Evolutionary conservation across 768 basidiomycete species (phyloP), one percentile per base, ranked within the genome.

Genomic region (Podaxis sp.): DNA sequence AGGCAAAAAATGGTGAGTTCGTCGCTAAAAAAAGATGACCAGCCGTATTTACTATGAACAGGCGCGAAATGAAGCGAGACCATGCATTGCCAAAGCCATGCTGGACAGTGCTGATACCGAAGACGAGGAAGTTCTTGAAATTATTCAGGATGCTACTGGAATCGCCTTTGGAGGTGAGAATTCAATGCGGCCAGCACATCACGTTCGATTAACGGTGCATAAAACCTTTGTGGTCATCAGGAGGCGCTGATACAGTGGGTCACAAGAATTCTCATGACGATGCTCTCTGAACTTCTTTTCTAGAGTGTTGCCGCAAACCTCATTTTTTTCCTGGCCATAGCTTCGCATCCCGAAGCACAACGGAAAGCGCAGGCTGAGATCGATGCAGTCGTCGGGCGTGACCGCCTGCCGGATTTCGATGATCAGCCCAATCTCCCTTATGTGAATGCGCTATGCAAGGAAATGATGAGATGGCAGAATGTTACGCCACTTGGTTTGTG

Each of bases 1-100:
- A 70, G 65, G 48, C 24, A 58, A 6, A 62, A 62, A 12, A 65
- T 70, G 48, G 69, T 71, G 46, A 60, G 62, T 20, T 15, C 30
- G 30, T 33, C 30, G 30, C 8, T 33, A 33, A 33, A 33, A 4
- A 15, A 33, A 15, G 52, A 26, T 41, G 6, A 3, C 24, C 24
- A 6, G 49, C 15, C 11, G 30, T 41, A n/a, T 24, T 28, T 2
- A 22, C 11, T 6, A 33, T 33, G 13, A 40, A 24, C 24, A 50
- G 56, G 38, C 30, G 33, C 13, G 26, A 24, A 38, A 44, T 15
- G 40, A 36, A 20, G 48, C 40, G 8, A 53, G 15, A 22, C 22
- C 56, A 11, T 64, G 54, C 38, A 24, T 64, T 28, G 48, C 24
- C 2, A 57, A 64, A 53, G 15, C 26, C 15, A 49, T 58, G 57